A percentile compares a stretch with the other conserved stretches of the same genome.
Evolutionary conservation across 768 basidiomycete genomes (phyloP).

Genomic region (Pleurotus cornucopiae): DNA sequence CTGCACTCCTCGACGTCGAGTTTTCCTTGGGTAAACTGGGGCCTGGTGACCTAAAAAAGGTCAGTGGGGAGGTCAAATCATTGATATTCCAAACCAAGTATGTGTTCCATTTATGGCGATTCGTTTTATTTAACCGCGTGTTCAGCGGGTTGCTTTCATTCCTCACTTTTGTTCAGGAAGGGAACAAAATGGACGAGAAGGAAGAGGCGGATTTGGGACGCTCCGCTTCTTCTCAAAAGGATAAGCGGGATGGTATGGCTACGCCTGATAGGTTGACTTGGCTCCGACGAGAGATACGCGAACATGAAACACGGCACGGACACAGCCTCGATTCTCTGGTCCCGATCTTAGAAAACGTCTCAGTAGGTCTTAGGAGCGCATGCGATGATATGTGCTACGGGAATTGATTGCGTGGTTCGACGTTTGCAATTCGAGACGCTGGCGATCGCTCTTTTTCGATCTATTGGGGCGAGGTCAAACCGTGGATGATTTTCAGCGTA

Average conservation of each 20-base stretch:
- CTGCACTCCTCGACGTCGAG: slow-evolving; percentile 36
- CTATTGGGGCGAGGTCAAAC: slow-evolving; percentile 11
- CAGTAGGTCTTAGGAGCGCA: slow-evolving; percentile 27
- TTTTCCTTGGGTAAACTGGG: slow-evolving; percentile 38
- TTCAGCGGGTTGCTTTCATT: slow-evolving; percentile 33
- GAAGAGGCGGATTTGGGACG: slow-evolving; percentile 12
- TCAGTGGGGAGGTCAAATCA: slow-evolving; percentile 33
- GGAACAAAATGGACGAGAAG: slow-evolving; percentile 21
- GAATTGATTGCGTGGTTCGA: slow-evolving; percentile 28
- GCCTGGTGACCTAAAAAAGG: slow-evolving; percentile 33
- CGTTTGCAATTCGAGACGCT: slow-evolving; percentile 31
- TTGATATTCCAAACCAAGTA: slow-evolving; percentile 34
- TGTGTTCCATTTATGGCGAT: slow-evolving; percentile 9
- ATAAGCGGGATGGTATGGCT: slow-evolving; percentile 8
- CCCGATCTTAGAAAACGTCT: slow-evolving; percentile 33
- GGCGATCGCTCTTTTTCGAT: slow-evolving; percentile 23
- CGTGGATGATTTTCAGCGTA: slow-evolving; percentile 17
- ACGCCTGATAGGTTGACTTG: slow-evolving; percentile 25
- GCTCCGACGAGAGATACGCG: slow-evolving; percentile 22
- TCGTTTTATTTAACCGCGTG: not conserved
- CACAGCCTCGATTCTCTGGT: slow-evolving; percentile 37
- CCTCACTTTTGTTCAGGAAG: slow-evolving; percentile 30
- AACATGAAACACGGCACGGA: slow-evolving; percentile 33
- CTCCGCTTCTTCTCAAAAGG: slow-evolving; percentile 22
- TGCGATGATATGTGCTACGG: slow-evolving; percentile 21